These are phyloP conservation scores for Orbilia javanica DNA, from an alignment of 2,329 filamentous ascomycete species.

Conservation along the genomic window DNA sequence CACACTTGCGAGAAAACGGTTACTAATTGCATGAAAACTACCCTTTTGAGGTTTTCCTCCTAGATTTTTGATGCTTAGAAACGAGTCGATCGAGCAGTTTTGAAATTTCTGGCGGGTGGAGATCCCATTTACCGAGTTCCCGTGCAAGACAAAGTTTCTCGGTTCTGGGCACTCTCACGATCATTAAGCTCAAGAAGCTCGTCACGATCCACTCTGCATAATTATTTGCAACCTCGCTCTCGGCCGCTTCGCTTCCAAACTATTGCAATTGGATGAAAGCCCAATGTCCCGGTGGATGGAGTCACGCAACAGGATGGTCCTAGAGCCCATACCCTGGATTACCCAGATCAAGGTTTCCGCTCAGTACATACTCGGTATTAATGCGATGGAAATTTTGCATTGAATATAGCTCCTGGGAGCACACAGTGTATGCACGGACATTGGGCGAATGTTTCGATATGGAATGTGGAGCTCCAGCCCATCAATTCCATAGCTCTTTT, in stretches of 20 bases:
- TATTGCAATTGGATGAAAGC: slow-evolving; percentile 55
- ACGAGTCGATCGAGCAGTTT: slow-evolving; percentile 34
- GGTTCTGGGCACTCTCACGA: slow-evolving; percentile 37
- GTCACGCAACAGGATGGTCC: slow-evolving; percentile 31
- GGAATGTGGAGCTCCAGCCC: slow-evolving; percentile 39
- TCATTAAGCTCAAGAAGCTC: slow-evolving; percentile 42
- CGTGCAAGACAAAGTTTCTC: slow-evolving; percentile 46
- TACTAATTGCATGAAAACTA: slow-evolving; percentile 28
- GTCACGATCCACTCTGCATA: slow-evolving; percentile 55
- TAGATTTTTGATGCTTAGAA: slow-evolving; percentile 24
- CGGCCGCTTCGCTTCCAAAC: slow-evolving; percentile 54
- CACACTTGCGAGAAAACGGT: slow-evolving; percentile 13
- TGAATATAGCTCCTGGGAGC: not conserved
- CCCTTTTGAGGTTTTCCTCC: slow-evolving; percentile 31
- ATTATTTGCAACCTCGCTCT: slow-evolving; percentile 22
- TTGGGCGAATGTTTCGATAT: slow-evolving; percentile 32
- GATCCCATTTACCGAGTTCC: slow-evolving; percentile 48
- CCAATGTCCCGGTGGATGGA: slow-evolving; percentile 33
- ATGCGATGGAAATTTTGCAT: slow-evolving; percentile 37
- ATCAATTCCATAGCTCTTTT: slow-evolving; percentile 30
- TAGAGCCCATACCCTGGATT: slow-evolving; percentile 5
- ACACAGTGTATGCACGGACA: slow-evolving; percentile 38
- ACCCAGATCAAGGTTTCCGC: slow-evolving; percentile 20
- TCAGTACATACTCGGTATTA: slow-evolving; percentile 35
- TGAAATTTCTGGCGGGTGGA: slow-evolving; percentile 35